Conservation (phyloP, 768 basidiomycete species). For the Trametes cubensis region DNA sequence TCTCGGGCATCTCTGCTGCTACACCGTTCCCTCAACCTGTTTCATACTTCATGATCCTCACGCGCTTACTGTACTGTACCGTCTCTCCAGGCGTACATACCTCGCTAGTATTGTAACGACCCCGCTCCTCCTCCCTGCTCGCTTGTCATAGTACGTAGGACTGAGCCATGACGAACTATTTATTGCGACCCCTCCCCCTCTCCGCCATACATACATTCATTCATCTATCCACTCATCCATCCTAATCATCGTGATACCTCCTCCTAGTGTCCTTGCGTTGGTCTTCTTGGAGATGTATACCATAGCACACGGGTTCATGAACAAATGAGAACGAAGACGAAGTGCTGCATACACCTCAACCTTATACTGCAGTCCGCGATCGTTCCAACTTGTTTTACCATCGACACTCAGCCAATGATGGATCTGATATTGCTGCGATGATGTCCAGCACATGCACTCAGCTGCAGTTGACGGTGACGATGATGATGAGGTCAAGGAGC, state of each 20-base stretch:
- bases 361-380: too few relatives aligned
- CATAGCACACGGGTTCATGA: constrained; percentile 4
- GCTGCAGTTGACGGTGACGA: background rate
- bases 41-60: too few relatives aligned
- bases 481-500: background rate
- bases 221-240: too few relatives aligned
- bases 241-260: constrained; percentile 9
- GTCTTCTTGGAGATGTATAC: constrained; percentile 1
- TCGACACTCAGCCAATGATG: too few relatives aligned
- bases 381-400: too few relatives aligned
- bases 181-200: background rate
- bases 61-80: background rate
- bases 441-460: too few relatives aligned
- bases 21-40: too few relatives aligned
- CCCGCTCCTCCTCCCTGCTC: background rate
- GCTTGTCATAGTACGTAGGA: too few relatives aligned
- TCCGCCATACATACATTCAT: background rate
- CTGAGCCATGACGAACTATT: background rate
- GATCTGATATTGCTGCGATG: too few relatives aligned
- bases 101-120: constrained; percentile 1
- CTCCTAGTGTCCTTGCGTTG: background rate
- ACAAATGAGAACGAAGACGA: background rate
- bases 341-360: too few relatives aligned
- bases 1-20: too few relatives aligned
- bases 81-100: background rate